These are phyloP conservation scores for Bromus sterilis DNA, from an alignment of 176 grass and related monocot species.

Conservation along the genomic window DNA sequence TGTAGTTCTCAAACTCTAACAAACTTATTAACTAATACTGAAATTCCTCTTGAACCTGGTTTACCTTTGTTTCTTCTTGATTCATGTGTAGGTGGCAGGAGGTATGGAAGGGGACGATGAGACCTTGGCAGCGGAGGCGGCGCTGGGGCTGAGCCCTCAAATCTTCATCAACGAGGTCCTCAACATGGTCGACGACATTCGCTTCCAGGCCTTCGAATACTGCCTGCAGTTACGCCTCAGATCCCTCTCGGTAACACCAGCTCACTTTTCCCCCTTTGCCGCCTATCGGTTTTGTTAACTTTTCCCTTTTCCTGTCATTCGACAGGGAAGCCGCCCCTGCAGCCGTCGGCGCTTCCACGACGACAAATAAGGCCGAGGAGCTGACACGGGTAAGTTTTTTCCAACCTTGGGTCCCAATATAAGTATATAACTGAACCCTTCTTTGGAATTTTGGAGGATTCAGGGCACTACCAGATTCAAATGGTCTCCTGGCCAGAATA, in stretches of 20 bases:
- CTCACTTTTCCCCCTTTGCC: not conserved
- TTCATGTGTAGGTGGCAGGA: too few relatives aligned
- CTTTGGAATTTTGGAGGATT: not conserved
- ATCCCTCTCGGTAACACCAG: not conserved
- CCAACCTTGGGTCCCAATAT: not conserved
- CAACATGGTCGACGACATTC: constrained; percentile 15
- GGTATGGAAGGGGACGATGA: constrained; percentile 12
- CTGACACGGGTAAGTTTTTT: constrained; percentile 25
- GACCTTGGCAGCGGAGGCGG: constrained; percentile 18
- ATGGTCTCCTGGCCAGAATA: not conserved
- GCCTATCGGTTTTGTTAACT: not conserved
- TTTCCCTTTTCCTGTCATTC: not conserved
- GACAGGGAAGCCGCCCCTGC: constrained; percentile 23
- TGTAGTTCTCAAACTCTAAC: too few relatives aligned
- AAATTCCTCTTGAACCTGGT: too few relatives aligned
- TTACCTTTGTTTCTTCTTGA: too few relatives aligned
- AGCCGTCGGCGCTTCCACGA: constrained; percentile 2
- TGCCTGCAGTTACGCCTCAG: constrained; percentile 26
- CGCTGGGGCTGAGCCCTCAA: constrained; percentile 30
- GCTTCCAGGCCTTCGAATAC: constrained; percentile 20
- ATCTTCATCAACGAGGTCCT: constrained; percentile 22
- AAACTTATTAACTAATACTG: too few relatives aligned
- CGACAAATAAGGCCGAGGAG: constrained; percentile 9
- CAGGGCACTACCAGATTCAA: not conserved
- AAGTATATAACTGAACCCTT: not conserved